Evolutionary conservation across 2,329 filamentous ascomycete genomes (phyloP), one percentile per base, ranked within the genome.

Genomic region (Trichoderma citrinoviride): DNA sequence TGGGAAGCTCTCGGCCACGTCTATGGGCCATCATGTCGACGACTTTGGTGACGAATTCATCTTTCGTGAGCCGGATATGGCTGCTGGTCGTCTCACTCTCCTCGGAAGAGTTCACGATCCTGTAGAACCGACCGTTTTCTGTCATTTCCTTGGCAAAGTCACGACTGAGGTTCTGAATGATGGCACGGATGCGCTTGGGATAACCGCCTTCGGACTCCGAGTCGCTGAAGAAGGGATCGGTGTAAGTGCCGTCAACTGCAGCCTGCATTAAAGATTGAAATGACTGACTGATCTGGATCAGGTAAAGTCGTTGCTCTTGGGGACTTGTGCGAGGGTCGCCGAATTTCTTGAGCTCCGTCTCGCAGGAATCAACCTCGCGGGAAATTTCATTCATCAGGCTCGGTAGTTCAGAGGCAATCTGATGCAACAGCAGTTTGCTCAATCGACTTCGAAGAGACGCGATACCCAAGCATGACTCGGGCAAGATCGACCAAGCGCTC

Each of bases 1-100:
- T 85, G 0, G 85, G 84, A 0, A 90, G 74, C 70, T 90, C 88
- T 5, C 81, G 75, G 2, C 73, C 74, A n/a, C 72, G 68, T 43
- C 49, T 69, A 1, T 68, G 68, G 5, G 61, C 25, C 60, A 76
- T 72, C 6, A 71, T 47, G 0, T 29, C 10, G 2, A 67, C 64
- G 17, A 76, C 68, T 0, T 73, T 66, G 3, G 66, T 3, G 5
- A 74, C 55, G 5, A 70, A 74, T 0, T 67, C 64, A 1, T 61
- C 60, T 40, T 66, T 44, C 1, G 67, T 53, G 1, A 73, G n/a
- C 1, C 61, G 2, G 3, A n/a, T 19, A 3, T 17, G n/a, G 12
- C 29, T 7, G 3, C 10, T 21, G 10, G 25, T 0, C 12, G 21
- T 49, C 10, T 41, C 12, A 5, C 15, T n/a, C 12, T 52, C 21